Evolutionary conservation across 1,284 basidiomycete genomes (phyloP).

Genomic region (Moniliophthora roreri): DNA sequence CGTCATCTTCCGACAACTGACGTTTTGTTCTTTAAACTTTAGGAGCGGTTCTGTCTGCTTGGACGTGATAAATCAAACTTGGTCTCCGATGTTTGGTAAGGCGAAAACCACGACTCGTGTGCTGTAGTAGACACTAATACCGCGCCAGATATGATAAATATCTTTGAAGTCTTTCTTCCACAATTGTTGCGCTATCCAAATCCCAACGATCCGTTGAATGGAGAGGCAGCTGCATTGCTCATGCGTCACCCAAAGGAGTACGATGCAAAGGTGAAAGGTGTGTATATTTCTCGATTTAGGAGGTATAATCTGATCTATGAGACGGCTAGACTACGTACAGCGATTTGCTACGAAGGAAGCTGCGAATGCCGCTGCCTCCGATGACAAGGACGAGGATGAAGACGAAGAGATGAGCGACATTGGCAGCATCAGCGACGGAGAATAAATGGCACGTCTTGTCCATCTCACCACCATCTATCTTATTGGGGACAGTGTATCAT

Average conservation of each 20-base stretch:
- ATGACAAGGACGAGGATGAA: conserved; percentile 68
- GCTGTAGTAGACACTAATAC: conserved; percentile 8
- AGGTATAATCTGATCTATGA: neutral
- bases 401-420: conserved; percentile 93
- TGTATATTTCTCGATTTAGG: conserved; percentile 18
- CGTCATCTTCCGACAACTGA: neutral
- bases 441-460: conserved; percentile 29
- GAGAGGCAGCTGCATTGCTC: conserved; percentile 93
- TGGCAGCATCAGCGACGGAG: conserved; percentile 84
- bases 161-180: conserved; percentile 97
- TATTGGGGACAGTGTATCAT: conserved; percentile 5
- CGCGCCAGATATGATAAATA: conserved; percentile 93
- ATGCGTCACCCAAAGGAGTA: conserved; percentile 98
- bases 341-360: conserved; percentile 83
- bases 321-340: conserved; percentile 75
- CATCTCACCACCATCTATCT: conserved; percentile 8
- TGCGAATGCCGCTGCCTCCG: conserved; percentile 62
- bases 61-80: conserved; percentile 98
- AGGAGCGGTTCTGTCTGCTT: conserved; percentile 95
- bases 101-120: neutral
- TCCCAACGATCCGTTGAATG: conserved; percentile 96
- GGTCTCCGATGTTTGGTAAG: conserved; percentile 97
- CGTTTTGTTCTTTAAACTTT: conserved; percentile 8
- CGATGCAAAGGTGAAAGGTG: conserved; percentile 88
- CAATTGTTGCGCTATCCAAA: conserved; percentile 97